Base-by-base conservation (phyloP, 306 rosid genomes). In the Trifolium subterraneum region DNA sequence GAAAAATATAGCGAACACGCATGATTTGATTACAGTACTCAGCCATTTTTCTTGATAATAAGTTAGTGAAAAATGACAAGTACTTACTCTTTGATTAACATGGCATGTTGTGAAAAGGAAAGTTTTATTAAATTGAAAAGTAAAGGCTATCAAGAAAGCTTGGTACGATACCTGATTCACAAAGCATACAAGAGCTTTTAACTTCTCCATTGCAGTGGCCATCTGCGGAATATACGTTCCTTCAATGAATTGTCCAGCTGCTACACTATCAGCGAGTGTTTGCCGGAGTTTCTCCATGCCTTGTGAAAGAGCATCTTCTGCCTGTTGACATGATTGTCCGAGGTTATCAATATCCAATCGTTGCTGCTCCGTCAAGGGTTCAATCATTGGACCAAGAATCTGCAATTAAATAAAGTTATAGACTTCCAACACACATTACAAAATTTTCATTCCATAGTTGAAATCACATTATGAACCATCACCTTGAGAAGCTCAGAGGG, bases 401-500 rank as follows among this genome's bases (percentile, higher is more conserved):
- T 95, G 90, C 50, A 79, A 74, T 81, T 68, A 52, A 31, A 77
- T 41, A 36, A 59, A 76, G 55, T 63, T 62, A 62, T 72, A 66
- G 7, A 72, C 19, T 62, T 54, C 33, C 13, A 52, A 31, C 59
- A 54, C 19, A 39, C 39, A 14, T 61, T 36, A 35, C 50, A 64
- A 20, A 38, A 5, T 38, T 33, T 4, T 9, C 66, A 60, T 14
- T 22, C 42, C 42, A 60, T 60, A 64, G 58, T 23, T 56, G 8
- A 4, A 5, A 47, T 5, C 16, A 47, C 6, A 47, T 15, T 56
- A 35, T 58, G 76, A 81, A 63, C 10, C 16, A 36, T 84, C 73
- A 95, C 99, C 98, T 90, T 90, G 36, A 95, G 92, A 66, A 88
- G 87, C 83, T 95, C 97, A 45, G 99, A 95, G 64, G 99, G 99